phyloP scores from a whole-genome alignment of 352 stramenopile species.

The Phytophthora gonapodyides region DNA sequence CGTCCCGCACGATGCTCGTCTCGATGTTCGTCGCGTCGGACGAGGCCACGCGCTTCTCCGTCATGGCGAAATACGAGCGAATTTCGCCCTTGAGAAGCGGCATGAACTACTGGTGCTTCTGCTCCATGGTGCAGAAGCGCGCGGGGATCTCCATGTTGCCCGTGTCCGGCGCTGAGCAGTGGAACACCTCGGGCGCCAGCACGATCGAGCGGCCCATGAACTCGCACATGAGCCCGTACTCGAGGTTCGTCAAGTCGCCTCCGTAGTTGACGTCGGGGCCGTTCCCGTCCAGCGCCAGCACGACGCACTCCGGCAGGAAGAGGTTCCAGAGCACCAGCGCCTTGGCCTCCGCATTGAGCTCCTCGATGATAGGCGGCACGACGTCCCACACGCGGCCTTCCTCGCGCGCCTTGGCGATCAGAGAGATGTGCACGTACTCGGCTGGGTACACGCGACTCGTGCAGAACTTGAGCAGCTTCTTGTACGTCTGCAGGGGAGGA shows the following conservation, averaged over 20 bases:
- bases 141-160: slow-evolving; percentile 99
- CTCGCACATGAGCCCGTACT: slow-evolving; percentile 97
- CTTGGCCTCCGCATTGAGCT: slow-evolving; percentile 92
- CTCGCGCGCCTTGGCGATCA: slow-evolving; percentile 52
- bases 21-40: slow-evolving; percentile 97
- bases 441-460: no score
- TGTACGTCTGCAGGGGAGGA: no score
- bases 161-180: slow-evolving; percentile 97
- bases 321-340: slow-evolving; percentile 96
- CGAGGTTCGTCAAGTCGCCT: slow-evolving; percentile 80
- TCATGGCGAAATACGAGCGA: slow-evolving; percentile 97
- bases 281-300: slow-evolving; percentile 51
- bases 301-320: slow-evolving; percentile 85
- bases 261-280: slow-evolving; percentile 62
- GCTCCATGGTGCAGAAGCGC: slow-evolving; percentile 89
- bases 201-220: slow-evolving; percentile 92
- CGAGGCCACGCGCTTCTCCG: slow-evolving; percentile 94
- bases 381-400: slow-evolving; percentile 75
- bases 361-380: slow-evolving; percentile 89
- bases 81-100: slow-evolving; percentile 94
- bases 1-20: slow-evolving; percentile 74
- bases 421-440: no score
- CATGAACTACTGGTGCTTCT: slow-evolving; percentile 94
- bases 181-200: slow-evolving; percentile 95
- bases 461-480: slow-evolving; percentile 99